These are phyloP conservation scores for Verbena officinalis DNA, from an alignment of 257 asterid genomes.

Conservation along the genomic window DNA sequence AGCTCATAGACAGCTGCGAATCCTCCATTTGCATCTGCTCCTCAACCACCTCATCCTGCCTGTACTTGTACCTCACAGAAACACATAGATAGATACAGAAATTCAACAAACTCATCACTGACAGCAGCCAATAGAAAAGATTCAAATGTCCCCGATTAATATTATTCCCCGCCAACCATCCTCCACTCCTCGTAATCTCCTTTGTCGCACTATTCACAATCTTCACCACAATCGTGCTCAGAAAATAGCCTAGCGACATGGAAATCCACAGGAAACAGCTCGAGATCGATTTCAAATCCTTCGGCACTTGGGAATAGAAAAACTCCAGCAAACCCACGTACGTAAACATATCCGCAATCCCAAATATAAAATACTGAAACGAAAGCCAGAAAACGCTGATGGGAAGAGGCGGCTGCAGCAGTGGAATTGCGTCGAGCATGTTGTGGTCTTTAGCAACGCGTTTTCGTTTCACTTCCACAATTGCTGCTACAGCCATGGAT, in stretches of 20 bases:
- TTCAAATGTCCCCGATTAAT: slow-evolving; percentile 66
- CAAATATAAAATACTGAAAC: slow-evolving; percentile 78
- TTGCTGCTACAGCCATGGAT: slow-evolving; percentile 71
- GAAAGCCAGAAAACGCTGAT: slow-evolving; percentile 78
- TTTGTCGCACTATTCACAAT: slow-evolving; percentile 58
- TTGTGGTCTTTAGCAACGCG: slow-evolving; percentile 45
- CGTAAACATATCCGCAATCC: slow-evolving; percentile 83
- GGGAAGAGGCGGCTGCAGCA: slow-evolving; percentile 61
- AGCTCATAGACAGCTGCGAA: neutral
- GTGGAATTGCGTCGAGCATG: slow-evolving; percentile 62
- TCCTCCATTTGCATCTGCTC: slow-evolving; percentile 3
- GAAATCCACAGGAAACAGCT: slow-evolving; percentile 79
- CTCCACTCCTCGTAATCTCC: slow-evolving; percentile 49
- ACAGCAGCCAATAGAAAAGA: slow-evolving; percentile 65
- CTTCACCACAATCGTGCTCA: slow-evolving; percentile 71
- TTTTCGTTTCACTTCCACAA: slow-evolving; percentile 65
- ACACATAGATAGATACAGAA: slow-evolving; percentile 58
- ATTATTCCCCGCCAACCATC: slow-evolving; percentile 79
- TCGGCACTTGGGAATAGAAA: slow-evolving; percentile 72
- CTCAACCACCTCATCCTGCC: slow-evolving; percentile 39
- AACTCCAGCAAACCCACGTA: slow-evolving; percentile 77
- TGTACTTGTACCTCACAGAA: slow-evolving; percentile 65
- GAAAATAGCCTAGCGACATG: slow-evolving; percentile 68
- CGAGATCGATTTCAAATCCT: slow-evolving; percentile 62
- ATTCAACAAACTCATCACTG: slow-evolving; percentile 47